Evolutionary conservation across 495 filamentous ascomycete genomes (phyloP), one percentile per base, ranked within the genome.

Genomic region (Penicillium pancosmium): DNA sequence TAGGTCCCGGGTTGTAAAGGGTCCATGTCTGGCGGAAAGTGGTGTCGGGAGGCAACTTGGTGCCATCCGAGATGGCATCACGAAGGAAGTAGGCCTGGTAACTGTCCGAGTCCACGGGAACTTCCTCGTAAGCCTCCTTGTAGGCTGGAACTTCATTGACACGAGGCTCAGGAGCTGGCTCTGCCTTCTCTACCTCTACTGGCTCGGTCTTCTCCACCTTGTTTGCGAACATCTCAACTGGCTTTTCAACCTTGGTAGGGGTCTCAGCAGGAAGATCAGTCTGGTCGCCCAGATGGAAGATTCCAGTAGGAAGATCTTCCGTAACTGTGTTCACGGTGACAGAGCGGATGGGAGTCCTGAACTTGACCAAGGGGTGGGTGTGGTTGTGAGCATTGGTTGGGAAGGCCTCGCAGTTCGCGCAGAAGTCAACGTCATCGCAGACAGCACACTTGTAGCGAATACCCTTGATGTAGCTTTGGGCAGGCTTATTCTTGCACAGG

Each of bases 401-500:
- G 61, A 84, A 83, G 25, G 93, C 90, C 76, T 99, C 94, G 75
- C 94, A 99, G 67, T 84, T 89, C 62, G 88, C 92, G 71, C 94
- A 99, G 82, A 98, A 96, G 68, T 98, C 95, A 35, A 88, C 90
- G 71, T 99, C 95, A 68, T 94, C 84, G 77, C 94, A 99, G 52
- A 99, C 89, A 56, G 95, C 91, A 70, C 94, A 99, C 84, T 98
- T 98, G 82, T 93, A 99, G 57, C 94, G 88, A 62, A 88, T 82
- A 16, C 94, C 95, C 33, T 78, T 78, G 61, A 99, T 96, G 74
- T 91, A 97, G 41, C 77, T 73, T 50, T 78, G 67, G 41, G 76
- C 76, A 21, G 75, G 68, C 55, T 82, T 79, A 60, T 71, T 67
- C 58, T 84, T 82, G 85, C 94, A 99, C 18, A 97, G 82, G 21